phyloP scores from a whole-genome alignment of 495 filamentous ascomycete genomes.

The Collariella sp. region DNA sequence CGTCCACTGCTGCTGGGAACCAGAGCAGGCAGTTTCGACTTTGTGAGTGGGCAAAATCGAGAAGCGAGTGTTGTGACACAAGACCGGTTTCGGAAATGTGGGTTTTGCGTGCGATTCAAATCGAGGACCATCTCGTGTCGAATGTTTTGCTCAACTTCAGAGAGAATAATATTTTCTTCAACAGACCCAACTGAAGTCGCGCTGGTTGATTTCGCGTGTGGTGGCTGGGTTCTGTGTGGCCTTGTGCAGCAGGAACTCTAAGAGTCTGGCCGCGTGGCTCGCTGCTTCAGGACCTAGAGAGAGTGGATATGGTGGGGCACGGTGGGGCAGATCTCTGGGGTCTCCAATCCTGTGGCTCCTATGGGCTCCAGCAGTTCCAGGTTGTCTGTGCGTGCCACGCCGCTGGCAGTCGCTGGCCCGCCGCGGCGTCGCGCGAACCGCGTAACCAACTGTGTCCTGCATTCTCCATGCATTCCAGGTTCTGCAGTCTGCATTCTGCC shows the following conservation, averaged over 20 bases:
- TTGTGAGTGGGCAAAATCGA: too few species aligned
- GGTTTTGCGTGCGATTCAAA: too few species aligned
- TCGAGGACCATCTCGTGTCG: too few species aligned
- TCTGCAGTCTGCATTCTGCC: constrained; percentile 4
- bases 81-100: too few species aligned
- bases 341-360: background rate
- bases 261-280: constrained; percentile 5
- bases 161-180: too few species aligned
- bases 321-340: background rate
- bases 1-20: background rate
- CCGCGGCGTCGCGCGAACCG: constrained; percentile 30
- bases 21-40: too few species aligned
- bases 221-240: too few species aligned
- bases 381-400: constrained; percentile 14
- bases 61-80: too few species aligned
- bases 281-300: background rate
- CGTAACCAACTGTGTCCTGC: constrained; percentile 25
- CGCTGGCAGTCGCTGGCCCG: constrained; percentile 17
- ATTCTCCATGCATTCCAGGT: too few species aligned
- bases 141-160: too few species aligned
- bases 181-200: too few species aligned
- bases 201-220: too few species aligned
- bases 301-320: background rate
- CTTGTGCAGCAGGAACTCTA: background rate
- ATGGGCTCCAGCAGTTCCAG: background rate